Base-by-base conservation (phyloP, 345 rosid genomes). In the Camelina hispida region DNA sequence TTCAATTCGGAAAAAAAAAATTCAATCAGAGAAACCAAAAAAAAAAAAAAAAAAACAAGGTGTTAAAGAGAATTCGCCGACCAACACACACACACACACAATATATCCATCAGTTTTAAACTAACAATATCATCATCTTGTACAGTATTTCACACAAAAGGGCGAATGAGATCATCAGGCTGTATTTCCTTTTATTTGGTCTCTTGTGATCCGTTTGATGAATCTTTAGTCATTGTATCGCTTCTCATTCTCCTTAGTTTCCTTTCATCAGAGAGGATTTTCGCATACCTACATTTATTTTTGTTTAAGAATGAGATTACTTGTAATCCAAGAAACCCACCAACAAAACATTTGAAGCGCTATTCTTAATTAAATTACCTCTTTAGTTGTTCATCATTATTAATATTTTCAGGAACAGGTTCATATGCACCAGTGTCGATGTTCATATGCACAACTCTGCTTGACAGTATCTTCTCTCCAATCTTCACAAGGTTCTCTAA, bases 381-480 rank as follows among this genome's bases (percentile, higher is more conserved):
- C 72, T 68, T 71, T 50, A 90, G 87, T 9, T 88, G 86, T 73
- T 88, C 81, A 28, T 80, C 85, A 15, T 90, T 81, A 44, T 91
- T 86, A 48, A 74, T 74, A 44, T 80, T 84, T 62, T 77, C 74
- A 66, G 81, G 63, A 34, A 85, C 18, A 4, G 84, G 86, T 82
- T 88, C 91, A 30, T 79, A 84, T 1, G 38, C 38, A 18, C 94
- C 97, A 20, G 85, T 82, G 4, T 80, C 86, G 18, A 86, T 50
- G 76, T 85, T 84, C 25, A 80, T 46, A 0, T 84, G 77, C 7
- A 74, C 63, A 48, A 86, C 85, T 6, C 82, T 78, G 43, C 68
- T 83, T 48, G 72, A 79, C 76, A 90, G 63, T 75, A 86, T 44
- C 5, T 63, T 54, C 43, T 87, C 68, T 0, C 94, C 97, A 17